Evolutionary conservation across 2,329 filamentous ascomycete species (phyloP), one percentile per base, ranked within the genome.

Genomic region (Phialophora expanda): DNA sequence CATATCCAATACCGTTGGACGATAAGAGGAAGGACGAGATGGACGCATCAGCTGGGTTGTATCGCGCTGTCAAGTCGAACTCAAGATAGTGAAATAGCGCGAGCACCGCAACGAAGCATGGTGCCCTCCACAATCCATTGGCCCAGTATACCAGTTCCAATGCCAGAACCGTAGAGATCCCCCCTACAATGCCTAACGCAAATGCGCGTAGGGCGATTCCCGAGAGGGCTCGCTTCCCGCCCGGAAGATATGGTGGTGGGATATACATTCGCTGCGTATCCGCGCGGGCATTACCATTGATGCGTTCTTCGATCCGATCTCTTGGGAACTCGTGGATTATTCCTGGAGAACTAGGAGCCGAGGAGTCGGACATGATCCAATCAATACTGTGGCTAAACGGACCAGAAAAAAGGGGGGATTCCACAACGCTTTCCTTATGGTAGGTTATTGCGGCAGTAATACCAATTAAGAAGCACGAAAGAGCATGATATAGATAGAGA

Each of bases 11-110:
- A 77, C 95, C 95, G 77, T 99, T 99, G 57, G 87, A 87, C 44
- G 88, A 89, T 41, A 98, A 84, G 14, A 99, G 86, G 77, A 96
- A 99, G 41, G 91, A 90, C 61, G 86, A 85, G 22, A 93, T 82
- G 26, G 84, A 86, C 22, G 91, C 92, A 59, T 87, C 84, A 17
- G 85, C 83, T 0, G 91, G 92, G 78, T 98, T 98, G 80, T 90
- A 91, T 62, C 84, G 82, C 8, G 94, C 93, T 0, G 94, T 97
- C 34, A 89, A 92, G 84, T 89, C 96, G 83, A 93, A 99, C 79
- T 99, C 95, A 77, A 98, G 88, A 79, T 97, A 98, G 82, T 99
- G 95, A 80, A 98, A 98, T 32, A 90, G 73, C 28, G 89, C 85
- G 56, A 98, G 88, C 14, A 87, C 82, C 44, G 77, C 69, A 66